Evolutionary conservation across 106 monocot species (phyloP).

Genomic region (Gastrodia elata): DNA sequence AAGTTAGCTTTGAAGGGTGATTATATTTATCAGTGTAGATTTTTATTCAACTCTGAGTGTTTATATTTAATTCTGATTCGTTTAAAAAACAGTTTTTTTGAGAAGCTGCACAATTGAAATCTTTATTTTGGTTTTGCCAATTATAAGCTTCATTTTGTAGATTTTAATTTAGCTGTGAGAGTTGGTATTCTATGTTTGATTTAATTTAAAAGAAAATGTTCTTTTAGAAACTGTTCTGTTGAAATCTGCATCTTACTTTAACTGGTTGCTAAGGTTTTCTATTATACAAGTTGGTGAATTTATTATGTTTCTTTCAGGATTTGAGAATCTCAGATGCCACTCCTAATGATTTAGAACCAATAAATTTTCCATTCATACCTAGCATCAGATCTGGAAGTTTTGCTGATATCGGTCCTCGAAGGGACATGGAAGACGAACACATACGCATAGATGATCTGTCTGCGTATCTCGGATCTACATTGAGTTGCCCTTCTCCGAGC

Average conservation of each 20-base stretch:
- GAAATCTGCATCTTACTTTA: neutral
- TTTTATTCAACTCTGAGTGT: neutral
- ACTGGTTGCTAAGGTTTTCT: neutral
- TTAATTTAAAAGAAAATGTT: neutral
- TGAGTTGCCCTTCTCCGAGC: slow-evolving; percentile 43
- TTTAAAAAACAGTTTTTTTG: neutral
- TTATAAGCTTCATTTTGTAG: neutral
- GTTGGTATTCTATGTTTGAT: neutral
- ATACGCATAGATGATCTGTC: slow-evolving; percentile 65
- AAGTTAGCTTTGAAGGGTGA: neutral
- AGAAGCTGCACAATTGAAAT: neutral
- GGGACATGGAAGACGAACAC: slow-evolving; percentile 76
- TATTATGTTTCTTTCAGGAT: slow-evolving; percentile 21
- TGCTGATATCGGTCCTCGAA: slow-evolving; percentile 49
- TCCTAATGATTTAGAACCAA: slow-evolving; percentile 3
- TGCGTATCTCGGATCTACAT: slow-evolving; percentile 34
- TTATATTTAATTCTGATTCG: neutral
- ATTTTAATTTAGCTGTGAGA: neutral
- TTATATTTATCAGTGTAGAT: neutral
- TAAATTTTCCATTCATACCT: slow-evolving; percentile 29
- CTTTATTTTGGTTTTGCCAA: neutral
- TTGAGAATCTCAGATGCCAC: slow-evolving; percentile 29
- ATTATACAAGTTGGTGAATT: neutral
- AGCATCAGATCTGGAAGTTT: slow-evolving; percentile 55
- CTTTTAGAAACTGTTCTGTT: neutral